Evolutionary conservation across 1,284 basidiomycete genomes (phyloP).

Genomic region (Boletus subluridellus): DNA sequence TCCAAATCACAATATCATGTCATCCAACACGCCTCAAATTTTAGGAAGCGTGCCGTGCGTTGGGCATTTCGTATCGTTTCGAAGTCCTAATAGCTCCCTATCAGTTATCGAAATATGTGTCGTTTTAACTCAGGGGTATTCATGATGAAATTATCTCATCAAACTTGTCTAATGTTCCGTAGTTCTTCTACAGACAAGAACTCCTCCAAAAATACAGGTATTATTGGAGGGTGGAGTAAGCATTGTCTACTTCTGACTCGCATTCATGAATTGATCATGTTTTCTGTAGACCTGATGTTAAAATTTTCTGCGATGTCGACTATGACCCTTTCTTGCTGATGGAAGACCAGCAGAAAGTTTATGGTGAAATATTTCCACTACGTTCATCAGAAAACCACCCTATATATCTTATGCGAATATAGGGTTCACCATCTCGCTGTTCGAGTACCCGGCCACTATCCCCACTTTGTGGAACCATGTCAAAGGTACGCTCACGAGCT

Average conservation of each 20-base stretch:
- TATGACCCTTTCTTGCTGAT: constrained; percentile 89
- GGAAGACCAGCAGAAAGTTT: constrained; percentile 84
- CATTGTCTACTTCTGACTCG: not conserved
- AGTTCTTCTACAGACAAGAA: constrained; percentile 87
- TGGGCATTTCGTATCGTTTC: not conserved
- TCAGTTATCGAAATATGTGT: constrained; percentile 86
- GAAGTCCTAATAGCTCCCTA: constrained; percentile 7
- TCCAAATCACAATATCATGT: not conserved
- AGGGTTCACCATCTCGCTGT: constrained; percentile 84
- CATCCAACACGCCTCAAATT: not conserved
- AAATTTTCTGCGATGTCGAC: constrained; percentile 83
- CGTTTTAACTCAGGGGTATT: constrained; percentile 87
- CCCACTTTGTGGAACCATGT: constrained; percentile 81
- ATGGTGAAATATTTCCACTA: constrained; percentile 46
- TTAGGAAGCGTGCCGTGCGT: constrained; percentile 65
- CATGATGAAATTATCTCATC: constrained; percentile 25
- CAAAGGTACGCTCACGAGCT: constrained; percentile 46
- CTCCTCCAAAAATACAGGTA: constrained; percentile 81
- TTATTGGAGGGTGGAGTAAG: constrained; percentile 84
- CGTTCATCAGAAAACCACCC: not conserved
- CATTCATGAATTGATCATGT: not conserved
- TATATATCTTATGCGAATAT: not conserved
- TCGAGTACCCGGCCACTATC: constrained; percentile 84
- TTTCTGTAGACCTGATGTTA: constrained; percentile 66
- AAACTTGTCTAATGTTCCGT: constrained; percentile 5